Conservation (phyloP, 2,329 filamentous ascomycete genomes). For the Colletotrichum spinosum region DNA sequence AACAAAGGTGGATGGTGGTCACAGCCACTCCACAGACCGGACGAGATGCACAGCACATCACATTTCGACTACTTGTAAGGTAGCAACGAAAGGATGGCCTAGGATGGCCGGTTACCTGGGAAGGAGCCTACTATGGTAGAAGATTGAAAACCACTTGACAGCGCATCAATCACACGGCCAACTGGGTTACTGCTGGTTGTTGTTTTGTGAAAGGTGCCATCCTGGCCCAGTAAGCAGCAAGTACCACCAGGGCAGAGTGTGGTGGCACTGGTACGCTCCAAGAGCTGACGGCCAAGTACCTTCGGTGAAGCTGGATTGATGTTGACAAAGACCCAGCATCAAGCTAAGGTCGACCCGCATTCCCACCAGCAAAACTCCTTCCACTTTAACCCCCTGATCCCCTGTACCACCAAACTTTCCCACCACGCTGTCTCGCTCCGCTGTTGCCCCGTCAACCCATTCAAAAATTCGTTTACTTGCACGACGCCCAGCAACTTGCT, state of each 20-base stretch:
- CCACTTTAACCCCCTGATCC: constrained; percentile 32
- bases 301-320: background rate
- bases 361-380: constrained; percentile 20
- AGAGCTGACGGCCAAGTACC: no score
- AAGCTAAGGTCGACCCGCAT: constrained; percentile 6
- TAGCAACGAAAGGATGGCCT: constrained; percentile 44
- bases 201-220: no score
- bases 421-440: constrained; percentile 27
- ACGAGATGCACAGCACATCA: constrained; percentile 25
- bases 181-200: constrained; percentile 1
- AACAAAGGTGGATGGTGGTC: constrained; percentile 11
- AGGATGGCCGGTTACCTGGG: constrained; percentile 28
- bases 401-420: constrained; percentile 16
- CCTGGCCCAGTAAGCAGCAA: no score
- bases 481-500: constrained; percentile 33
- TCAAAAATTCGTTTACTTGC: constrained; percentile 38
- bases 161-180: constrained; percentile 31
- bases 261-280: no score
- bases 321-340: background rate
- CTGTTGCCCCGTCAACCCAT: constrained; percentile 36
- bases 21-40: constrained; percentile 28
- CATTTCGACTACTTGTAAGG: constrained; percentile 4
- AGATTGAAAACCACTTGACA: constrained; percentile 17
- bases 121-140: constrained; percentile 14
- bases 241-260: no score